Evolutionary conservation across 1,284 basidiomycete species (phyloP), one percentile per base, ranked within the genome.

Genomic region (Trichosporon faecale): DNA sequence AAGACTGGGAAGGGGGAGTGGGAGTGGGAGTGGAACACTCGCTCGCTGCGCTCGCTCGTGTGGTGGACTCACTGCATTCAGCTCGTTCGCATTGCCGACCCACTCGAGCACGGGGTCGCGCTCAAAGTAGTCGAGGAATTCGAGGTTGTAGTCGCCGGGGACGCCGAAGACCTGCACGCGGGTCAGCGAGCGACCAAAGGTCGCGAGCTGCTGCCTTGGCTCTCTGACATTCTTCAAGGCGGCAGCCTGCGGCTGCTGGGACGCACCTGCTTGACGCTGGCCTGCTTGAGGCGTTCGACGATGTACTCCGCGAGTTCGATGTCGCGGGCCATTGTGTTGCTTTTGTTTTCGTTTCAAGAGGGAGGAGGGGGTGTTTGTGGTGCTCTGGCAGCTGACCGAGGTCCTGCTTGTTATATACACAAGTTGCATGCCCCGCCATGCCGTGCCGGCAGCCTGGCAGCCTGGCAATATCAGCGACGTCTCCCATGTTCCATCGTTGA

Each of bases 141-240:
- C 91, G 64, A 97, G 88, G 82, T 96, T 97, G 82, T 95, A 98
- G 83, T 96, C 95, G 44, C 95, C 94, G 6, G 94, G 94, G 0
- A 96, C 88, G 46, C 94, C 94, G 73, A 95, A 95, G 84, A 95
- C 87, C 76, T 78, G 37, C 21, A n/a, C 18, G 6, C 6, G 12
- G 31, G 31, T 14, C 3, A 5, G 23, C 33, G 14, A 40, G 27
- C 64, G 16, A 14, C 5, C 5, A 18, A 23, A 31, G 33, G 33
- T 9, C 33, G 33, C 33, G 33, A 33, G 33, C 5, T 33, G n/a
- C n/a, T n/a, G n/a, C n/a, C n/a, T n/a, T n/a, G n/a, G n/a, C n/a
- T n/a, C n/a, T n/a, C n/a, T n/a, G n/a, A n/a, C n/a, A n/a, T n/a
- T n/a, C n/a, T n/a, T n/a, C n/a, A 6, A n/a, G 40, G 4, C 9